A percentile compares a stretch with the other conserved stretches of the same genome.
These are phyloP conservation scores for Podospora sp. DNA, from an alignment of 495 filamentous ascomycete genomes.

Conservation along the genomic window DNA sequence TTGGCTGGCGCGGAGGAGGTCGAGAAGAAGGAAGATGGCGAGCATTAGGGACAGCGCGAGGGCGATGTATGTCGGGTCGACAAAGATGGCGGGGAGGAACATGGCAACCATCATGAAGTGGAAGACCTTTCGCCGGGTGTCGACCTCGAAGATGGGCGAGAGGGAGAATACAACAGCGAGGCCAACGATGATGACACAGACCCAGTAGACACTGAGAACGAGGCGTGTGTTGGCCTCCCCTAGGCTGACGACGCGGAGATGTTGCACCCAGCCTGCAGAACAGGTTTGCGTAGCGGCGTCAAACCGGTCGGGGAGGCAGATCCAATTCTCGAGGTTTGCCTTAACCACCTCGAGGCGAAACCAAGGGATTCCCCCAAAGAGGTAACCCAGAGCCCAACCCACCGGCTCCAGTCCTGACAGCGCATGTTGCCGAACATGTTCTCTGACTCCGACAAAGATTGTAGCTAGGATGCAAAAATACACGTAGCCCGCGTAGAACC, in stretches of 20 bases:
- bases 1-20: constrained; percentile 86
- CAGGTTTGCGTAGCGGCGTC: constrained; percentile 40
- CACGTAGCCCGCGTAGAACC: constrained; percentile 78
- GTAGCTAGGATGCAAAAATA: constrained; percentile 66
- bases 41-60: constrained; percentile 76
- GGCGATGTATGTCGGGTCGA: constrained; percentile 82
- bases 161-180: constrained; percentile 73
- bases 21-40: constrained; percentile 81
- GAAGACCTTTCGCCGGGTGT: constrained; percentile 97
- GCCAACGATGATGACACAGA: constrained; percentile 66
- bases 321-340: constrained; percentile 72
- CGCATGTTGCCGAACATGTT: constrained; percentile 65
- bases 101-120: constrained; percentile 97
- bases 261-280: constrained; percentile 59
- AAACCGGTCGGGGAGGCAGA: constrained; percentile 61
- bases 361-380: constrained; percentile 75
- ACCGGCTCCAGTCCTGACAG: constrained; percentile 77
- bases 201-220: constrained; percentile 71
- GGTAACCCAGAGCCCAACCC: constrained; percentile 88
- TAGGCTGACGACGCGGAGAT: constrained; percentile 57
- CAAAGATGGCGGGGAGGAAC: constrained; percentile 81
- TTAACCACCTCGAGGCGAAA: constrained; percentile 69
- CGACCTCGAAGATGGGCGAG: constrained; percentile 74
- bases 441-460: constrained; percentile 70
- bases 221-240: constrained; percentile 84